Conservation (phyloP, 176 grass and related monocot genomes). For the Alopecurus myosuroides region DNA sequence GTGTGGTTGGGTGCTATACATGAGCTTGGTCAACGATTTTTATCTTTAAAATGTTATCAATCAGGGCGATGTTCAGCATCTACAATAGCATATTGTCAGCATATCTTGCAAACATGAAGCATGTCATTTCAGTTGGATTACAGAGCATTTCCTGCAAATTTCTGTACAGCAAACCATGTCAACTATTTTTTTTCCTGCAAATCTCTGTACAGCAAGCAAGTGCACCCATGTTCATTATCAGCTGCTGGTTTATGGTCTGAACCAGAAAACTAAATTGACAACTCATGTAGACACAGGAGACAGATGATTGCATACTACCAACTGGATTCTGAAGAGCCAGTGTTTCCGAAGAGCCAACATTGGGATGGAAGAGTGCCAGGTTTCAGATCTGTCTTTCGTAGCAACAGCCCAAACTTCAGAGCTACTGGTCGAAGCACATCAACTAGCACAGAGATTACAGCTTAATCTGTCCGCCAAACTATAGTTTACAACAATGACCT, state of each 20-base stretch:
- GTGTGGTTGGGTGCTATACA: not conserved
- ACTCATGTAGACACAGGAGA: not conserved
- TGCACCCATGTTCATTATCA: not conserved
- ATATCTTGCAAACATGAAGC: not conserved
- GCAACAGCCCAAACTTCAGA: not conserved
- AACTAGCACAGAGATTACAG: not conserved
- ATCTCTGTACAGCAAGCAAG: not conserved
- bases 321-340: not conserved
- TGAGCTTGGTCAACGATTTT: constrained; percentile 10
- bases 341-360: no score
- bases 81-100: not conserved
- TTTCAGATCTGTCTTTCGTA: not conserved
- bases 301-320: not conserved
- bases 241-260: not conserved
- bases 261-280: not conserved
- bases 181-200: not conserved
- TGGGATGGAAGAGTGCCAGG: not conserved
- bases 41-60: not conserved
- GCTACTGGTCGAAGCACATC: not conserved
- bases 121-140: not conserved
- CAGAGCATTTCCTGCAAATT: not conserved
- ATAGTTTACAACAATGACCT: not conserved
- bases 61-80: not conserved
- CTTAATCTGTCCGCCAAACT: not conserved
- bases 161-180: not conserved